These are phyloP conservation scores for Zasmidium cellare DNA, from an alignment of 2,329 filamentous ascomycete species.

Conservation along the genomic window DNA sequence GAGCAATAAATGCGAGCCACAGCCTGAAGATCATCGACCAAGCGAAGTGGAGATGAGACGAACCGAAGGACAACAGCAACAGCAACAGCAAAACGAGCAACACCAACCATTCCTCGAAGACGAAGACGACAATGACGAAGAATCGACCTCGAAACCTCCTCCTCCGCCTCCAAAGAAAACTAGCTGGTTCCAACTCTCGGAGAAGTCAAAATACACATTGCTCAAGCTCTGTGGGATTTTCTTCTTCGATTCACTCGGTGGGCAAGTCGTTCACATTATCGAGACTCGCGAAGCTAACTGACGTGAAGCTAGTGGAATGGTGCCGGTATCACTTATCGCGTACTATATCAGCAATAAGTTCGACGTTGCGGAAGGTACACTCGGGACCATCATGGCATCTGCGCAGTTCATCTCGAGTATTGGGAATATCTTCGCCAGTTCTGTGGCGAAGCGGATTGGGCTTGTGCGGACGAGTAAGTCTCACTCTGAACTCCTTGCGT, in stretches of 20 bases:
- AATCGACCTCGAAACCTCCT: neutral
- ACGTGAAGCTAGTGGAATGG: slow-evolving; percentile 57
- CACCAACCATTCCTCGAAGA: slow-evolving; percentile 15
- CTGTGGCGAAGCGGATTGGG: slow-evolving; percentile 64
- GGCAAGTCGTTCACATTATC: slow-evolving; percentile 2
- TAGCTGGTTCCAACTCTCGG: slow-evolving; percentile 14
- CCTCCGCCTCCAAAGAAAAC: slow-evolving; percentile 6
- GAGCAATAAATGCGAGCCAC: slow-evolving; percentile 40
- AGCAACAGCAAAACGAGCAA: slow-evolving; percentile 14
- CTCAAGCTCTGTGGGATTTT: slow-evolving; percentile 66
- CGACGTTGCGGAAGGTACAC: slow-evolving; percentile 48
- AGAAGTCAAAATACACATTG: slow-evolving; percentile 33
- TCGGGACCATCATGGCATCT: slow-evolving; percentile 56
- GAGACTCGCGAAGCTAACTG: slow-evolving; percentile 36
- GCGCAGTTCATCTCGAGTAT: slow-evolving; percentile 42
- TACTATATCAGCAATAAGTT: slow-evolving; percentile 59
- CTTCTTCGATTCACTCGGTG: slow-evolving; percentile 65
- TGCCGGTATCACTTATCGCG: slow-evolving; percentile 50
- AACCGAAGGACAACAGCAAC: neutral
- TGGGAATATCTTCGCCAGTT: slow-evolving; percentile 53
- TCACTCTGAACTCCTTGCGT: neutral
- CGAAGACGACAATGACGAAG: slow-evolving; percentile 3
- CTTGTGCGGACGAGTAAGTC: slow-evolving; percentile 65
- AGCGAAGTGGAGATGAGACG: slow-evolving; percentile 4
- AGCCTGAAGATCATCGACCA: slow-evolving; percentile 7